Percentiles rank a stretch among this genome's conserved stretches.
Conservation (phyloP, 2,329 filamentous ascomycete genomes). For the Xylariaceae sp. region DNA sequence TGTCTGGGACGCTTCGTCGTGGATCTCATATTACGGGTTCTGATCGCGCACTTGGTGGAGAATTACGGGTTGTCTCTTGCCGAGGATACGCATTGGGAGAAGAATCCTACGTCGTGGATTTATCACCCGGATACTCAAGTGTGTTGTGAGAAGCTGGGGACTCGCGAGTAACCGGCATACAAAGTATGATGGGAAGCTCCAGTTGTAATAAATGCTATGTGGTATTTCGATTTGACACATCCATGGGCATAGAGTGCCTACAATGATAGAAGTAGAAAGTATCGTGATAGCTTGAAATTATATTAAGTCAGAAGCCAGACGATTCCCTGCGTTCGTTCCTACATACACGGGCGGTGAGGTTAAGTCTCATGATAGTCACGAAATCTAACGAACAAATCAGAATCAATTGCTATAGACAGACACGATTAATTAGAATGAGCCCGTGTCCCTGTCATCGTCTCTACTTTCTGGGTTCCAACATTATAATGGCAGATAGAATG, state of each 20-base stretch:
- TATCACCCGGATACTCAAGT: not conserved
- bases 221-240: not conserved
- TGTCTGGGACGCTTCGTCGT: constrained; percentile 33
- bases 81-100: not conserved
- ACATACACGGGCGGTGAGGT: no score
- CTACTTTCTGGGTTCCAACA: not conserved
- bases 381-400: no score
- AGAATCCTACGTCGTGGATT: not conserved
- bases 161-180: not conserved
- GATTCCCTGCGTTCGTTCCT: not conserved
- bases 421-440: no score
- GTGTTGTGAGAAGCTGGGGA: not conserved
- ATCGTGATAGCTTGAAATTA: not conserved
- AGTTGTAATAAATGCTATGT: not conserved
- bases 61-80: not conserved
- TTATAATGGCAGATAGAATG: not conserved
- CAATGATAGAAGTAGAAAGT: no score
- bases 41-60: not conserved
- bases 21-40: not conserved
- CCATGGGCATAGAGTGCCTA: no score
- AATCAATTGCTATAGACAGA: no score
- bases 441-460: no score
- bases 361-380: not conserved
- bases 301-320: not conserved
- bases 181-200: not conserved